A percentile compares a stretch with the other conserved stretches of the same genome.
Evolutionary conservation across 1,139 yeast genomes (phyloP).

Genomic region (Torulaspora globosa): DNA sequence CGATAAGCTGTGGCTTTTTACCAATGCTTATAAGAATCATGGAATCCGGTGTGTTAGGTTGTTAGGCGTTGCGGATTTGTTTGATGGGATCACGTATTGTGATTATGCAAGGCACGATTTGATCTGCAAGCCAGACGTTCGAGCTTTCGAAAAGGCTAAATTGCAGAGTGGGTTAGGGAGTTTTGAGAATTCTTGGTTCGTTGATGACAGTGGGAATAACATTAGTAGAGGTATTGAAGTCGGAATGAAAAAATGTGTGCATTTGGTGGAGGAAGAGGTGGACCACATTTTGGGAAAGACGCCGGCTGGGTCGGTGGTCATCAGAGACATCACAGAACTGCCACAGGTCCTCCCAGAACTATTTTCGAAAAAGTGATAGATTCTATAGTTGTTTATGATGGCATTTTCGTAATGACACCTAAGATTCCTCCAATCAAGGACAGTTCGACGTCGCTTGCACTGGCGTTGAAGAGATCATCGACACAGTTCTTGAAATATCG

Average conservation of each 20-base stretch:
- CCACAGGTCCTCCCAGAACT: constrained; percentile 48
- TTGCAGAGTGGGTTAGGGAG: constrained; percentile 54
- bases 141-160: constrained; percentile 55
- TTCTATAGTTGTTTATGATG: constrained; percentile 3
- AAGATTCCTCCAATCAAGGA: constrained; percentile 26
- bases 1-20: constrained; percentile 75
- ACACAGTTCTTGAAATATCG: constrained; percentile 25
- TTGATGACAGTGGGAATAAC: constrained; percentile 78
- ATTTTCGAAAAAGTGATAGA: constrained; percentile 38
- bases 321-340: constrained; percentile 47
- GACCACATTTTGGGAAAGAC: constrained; percentile 37
- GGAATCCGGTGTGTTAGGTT: constrained; percentile 72
- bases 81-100: constrained; percentile 91
- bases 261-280: constrained; percentile 42
- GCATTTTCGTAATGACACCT: constrained; percentile 20
- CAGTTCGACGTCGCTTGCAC: constrained; percentile 28
- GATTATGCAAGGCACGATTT: constrained; percentile 60
- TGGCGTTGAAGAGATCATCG: constrained; percentile 21
- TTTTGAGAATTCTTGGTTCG: constrained; percentile 53
- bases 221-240: constrained; percentile 43
- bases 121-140: constrained; percentile 80
- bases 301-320: constrained; percentile 43
- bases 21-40: constrained; percentile 91
- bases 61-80: constrained; percentile 81
- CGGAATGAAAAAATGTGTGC: constrained; percentile 45